A percentile compares a stretch with the other conserved stretches of the same genome.
Evolutionary conservation across 495 filamentous ascomycete genomes (phyloP).

Genomic region (Neurospora sp.): DNA sequence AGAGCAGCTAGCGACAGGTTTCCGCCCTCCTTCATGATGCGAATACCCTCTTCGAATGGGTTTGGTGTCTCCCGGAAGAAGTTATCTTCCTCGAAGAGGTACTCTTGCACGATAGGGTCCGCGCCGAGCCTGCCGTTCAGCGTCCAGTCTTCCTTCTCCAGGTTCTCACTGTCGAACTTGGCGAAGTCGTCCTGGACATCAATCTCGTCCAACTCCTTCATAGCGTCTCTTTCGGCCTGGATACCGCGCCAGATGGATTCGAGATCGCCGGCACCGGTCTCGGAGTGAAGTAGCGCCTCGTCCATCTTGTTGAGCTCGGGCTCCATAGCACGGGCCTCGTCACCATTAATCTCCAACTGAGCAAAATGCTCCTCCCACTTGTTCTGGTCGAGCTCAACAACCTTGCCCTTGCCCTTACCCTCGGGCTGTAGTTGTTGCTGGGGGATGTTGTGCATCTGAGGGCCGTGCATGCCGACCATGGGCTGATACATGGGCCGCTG

Average conservation of each 20-base stretch:
- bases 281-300: conserved; percentile 39
- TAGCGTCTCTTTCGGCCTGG: conserved; percentile 65
- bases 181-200: conserved; percentile 46
- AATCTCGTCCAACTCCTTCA: conserved; percentile 53
- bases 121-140: conserved; percentile 35
- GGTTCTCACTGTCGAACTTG: conserved; percentile 60
- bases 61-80: conserved; percentile 65
- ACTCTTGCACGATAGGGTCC: conserved; percentile 74
- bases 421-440: conserved; percentile 26
- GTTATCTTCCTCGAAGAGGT: conserved; percentile 92
- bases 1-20: conserved; percentile 90
- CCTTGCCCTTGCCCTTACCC: conserved; percentile 79
- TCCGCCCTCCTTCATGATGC: conserved; percentile 83
- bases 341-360: conserved; percentile 70
- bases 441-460: conserved; percentile 35
- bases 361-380: conserved; percentile 96
- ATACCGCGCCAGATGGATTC: conserved; percentile 83
- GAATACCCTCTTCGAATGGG: conserved; percentile 82
- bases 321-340: conserved; percentile 72
- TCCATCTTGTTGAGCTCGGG: conserved; percentile 83
- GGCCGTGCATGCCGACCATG: conserved; percentile 33
- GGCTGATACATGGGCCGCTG: conserved; percentile 40
- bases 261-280: conserved; percentile 69
- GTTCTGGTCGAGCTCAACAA: conserved; percentile 86
- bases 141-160: conserved; percentile 49